Percentiles rank a stretch among this genome's conserved stretches.
phyloP scores from a whole-genome alignment of 2,329 filamentous ascomycete genomes.

The Tolypocladium amazonense region DNA sequence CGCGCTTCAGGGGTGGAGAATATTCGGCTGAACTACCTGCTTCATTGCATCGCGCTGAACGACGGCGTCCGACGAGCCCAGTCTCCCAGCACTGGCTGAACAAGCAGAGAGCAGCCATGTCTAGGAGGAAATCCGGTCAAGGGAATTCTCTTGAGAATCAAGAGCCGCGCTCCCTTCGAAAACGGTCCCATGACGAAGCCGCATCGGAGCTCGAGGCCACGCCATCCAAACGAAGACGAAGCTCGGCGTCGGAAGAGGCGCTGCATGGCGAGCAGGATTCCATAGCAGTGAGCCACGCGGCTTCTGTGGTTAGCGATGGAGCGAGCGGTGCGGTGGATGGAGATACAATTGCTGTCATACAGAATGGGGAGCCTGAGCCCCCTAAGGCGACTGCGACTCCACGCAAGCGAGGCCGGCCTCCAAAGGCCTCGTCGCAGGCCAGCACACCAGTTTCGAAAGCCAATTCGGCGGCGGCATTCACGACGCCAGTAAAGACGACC shows the following conservation, averaged over 20 bases:
- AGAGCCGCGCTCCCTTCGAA: constrained; percentile 5
- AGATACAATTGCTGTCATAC: not conserved
- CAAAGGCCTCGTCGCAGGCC: constrained; percentile 17
- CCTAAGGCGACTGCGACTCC: constrained; percentile 20
- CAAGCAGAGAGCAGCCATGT: constrained; percentile 2
- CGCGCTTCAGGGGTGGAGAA: constrained; percentile 2
- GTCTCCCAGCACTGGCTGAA: not conserved
- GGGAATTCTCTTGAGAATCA: not conserved
- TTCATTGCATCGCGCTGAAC: not conserved
- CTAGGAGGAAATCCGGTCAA: not conserved
- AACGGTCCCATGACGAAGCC: constrained; percentile 15
- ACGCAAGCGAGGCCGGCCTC: constrained; percentile 16
- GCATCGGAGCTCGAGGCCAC: constrained; percentile 15
- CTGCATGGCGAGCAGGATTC: constrained; percentile 1
- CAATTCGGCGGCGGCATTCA: constrained; percentile 18
- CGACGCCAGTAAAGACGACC: constrained; percentile 27
- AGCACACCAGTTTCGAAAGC: constrained; percentile 26
- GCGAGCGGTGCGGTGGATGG: not conserved
- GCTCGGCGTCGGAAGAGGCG: constrained; percentile 4
- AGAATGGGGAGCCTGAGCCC: not conserved
- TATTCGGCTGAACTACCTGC: not conserved
- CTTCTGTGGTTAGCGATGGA: not conserved
- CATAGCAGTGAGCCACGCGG: not conserved
- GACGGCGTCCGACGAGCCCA: not conserved
- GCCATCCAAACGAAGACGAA: constrained; percentile 21